phyloP scores from a whole-genome alignment of 192 early-diverging fungal genomes.

The Haplosporangium gracile region DNA sequence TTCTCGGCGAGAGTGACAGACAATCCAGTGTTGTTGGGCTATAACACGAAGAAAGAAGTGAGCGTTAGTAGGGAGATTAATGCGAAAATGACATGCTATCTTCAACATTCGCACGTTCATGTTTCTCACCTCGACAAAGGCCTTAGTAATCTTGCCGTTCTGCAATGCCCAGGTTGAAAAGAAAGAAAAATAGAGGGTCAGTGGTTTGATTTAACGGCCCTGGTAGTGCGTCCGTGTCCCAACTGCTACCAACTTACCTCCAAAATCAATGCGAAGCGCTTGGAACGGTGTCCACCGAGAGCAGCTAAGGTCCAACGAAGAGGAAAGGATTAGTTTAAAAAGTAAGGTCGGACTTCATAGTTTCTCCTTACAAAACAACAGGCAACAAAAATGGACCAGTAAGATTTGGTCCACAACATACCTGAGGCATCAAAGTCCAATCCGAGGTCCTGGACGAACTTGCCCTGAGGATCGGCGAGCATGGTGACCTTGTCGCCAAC shows the following conservation, averaged over 20 bases:
- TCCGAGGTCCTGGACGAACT: constrained; percentile 64
- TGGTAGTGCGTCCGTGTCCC: too few relatives aligned
- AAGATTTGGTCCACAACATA: constrained; percentile 3
- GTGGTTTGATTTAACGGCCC: too few relatives aligned
- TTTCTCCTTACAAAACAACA: background rate
- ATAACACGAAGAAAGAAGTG: background rate
- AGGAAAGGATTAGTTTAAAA: background rate
- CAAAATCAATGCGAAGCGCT: constrained; percentile 67
- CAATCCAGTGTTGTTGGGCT: constrained; percentile 69
- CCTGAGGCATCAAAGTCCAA: constrained; percentile 71
- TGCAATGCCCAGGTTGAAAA: constrained; percentile 1
- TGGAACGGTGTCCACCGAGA: constrained; percentile 62
- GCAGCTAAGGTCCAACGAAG: constrained; percentile 34
- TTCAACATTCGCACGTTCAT: background rate
- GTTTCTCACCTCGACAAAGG: constrained; percentile 51
- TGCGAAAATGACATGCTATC: background rate
- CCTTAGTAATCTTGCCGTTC: constrained; percentile 59
- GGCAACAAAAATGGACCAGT: background rate
- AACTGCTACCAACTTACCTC: constrained; percentile 49
- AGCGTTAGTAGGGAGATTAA: background rate
- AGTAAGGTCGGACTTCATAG: too few relatives aligned
- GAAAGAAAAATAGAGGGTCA: background rate
- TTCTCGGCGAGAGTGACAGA: constrained; percentile 62
- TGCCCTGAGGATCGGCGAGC: constrained; percentile 67
- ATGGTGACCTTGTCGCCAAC: constrained; percentile 62